A percentile compares a stretch with the other conserved stretches of the same genome.
These are phyloP conservation scores for Ambrosiella beaveri DNA, from an alignment of 2,329 filamentous ascomycete species.

Conservation along the genomic window DNA sequence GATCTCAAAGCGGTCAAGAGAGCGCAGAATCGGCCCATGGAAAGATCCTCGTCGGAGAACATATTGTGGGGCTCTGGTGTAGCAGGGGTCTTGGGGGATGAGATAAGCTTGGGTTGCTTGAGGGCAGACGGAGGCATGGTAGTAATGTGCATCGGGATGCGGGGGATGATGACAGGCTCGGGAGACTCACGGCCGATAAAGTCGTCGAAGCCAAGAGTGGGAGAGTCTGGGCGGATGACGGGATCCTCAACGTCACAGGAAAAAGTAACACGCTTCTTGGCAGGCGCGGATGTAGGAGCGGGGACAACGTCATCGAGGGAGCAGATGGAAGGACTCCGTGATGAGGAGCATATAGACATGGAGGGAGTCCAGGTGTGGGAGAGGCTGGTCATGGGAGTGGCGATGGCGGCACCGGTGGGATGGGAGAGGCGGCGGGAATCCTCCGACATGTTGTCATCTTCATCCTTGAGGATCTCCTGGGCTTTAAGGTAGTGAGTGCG, in stretches of 20 bases:
- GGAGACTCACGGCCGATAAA: conserved; percentile 16
- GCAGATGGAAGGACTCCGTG: conserved; percentile 29
- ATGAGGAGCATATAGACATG: conserved; percentile 27
- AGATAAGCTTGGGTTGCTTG: conserved; percentile 11
- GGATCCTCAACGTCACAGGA: conserved; percentile 25
- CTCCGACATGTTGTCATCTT: conserved; percentile 27
- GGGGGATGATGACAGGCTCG: conserved; percentile 12
- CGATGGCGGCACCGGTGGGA: conserved; percentile 23
- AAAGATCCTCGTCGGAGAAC: conserved; percentile 24
- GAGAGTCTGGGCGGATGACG: conserved; percentile 39
- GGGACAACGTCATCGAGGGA: conserved; percentile 20
- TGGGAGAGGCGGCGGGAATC: conserved; percentile 24
- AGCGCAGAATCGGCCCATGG: conserved; percentile 31
- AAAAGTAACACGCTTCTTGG: conserved; percentile 26
- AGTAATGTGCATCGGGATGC: conserved; percentile 11
- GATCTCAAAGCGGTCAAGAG: conserved; percentile 30
- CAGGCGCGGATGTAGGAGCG: conserved; percentile 8
- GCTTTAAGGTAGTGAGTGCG: conserved; percentile 34
- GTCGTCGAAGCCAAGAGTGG: conserved; percentile 39
- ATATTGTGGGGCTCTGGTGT: conserved; percentile 7
- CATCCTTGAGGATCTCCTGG: conserved; percentile 28
- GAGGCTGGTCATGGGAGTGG: conserved; percentile 31
- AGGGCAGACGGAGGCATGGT: conserved; percentile 12
- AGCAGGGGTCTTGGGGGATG: not conserved
- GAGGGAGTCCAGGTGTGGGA: conserved; percentile 27